A percentile compares a stretch with the other conserved stretches of the same genome.
Evolutionary conservation across 2,329 filamentous ascomycete species (phyloP).

Genomic region (Trichothecium sympodiale): DNA sequence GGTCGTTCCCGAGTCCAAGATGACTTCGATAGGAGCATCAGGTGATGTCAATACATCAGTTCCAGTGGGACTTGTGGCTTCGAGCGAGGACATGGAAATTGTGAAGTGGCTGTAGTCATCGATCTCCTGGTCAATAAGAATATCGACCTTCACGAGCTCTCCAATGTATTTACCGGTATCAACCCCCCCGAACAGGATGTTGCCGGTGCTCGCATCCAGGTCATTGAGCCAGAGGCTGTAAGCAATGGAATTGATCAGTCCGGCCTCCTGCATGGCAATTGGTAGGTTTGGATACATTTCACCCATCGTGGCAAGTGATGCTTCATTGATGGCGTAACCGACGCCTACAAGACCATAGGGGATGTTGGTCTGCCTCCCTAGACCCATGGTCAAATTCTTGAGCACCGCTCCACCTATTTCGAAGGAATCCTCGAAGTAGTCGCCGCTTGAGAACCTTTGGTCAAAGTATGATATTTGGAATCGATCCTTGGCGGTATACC

Average conservation of each 20-base stretch:
- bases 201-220: conserved; percentile 50
- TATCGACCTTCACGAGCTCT: conserved; percentile 47
- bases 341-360: conserved; percentile 48
- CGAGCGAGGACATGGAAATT: conserved; percentile 35
- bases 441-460: conserved; percentile 41
- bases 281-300: conserved; percentile 48
- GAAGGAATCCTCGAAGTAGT: conserved; percentile 49
- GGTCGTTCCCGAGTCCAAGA: conserved; percentile 68
- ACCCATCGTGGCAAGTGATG: conserved; percentile 18
- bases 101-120: conserved; percentile 33
- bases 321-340: conserved; percentile 46
- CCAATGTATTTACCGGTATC: conserved; percentile 65
- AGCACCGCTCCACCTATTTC: conserved; percentile 39
- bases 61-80: conserved; percentile 36
- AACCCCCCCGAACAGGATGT: conserved; percentile 70
- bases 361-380: conserved; percentile 43
- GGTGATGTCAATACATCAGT: conserved; percentile 31
- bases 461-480: conserved; percentile 55
- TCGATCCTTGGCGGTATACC: conserved; percentile 25
- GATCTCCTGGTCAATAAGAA: conserved; percentile 33
- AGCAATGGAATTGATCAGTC: conserved; percentile 52
- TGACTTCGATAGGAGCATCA: conserved; percentile 41
- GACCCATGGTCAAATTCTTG: conserved; percentile 47
- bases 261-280: conserved; percentile 49
- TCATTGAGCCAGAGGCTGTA: conserved; percentile 63